Base-by-base conservation (phyloP, 495 filamentous ascomycete species). In the Podospora didyma region DNA sequence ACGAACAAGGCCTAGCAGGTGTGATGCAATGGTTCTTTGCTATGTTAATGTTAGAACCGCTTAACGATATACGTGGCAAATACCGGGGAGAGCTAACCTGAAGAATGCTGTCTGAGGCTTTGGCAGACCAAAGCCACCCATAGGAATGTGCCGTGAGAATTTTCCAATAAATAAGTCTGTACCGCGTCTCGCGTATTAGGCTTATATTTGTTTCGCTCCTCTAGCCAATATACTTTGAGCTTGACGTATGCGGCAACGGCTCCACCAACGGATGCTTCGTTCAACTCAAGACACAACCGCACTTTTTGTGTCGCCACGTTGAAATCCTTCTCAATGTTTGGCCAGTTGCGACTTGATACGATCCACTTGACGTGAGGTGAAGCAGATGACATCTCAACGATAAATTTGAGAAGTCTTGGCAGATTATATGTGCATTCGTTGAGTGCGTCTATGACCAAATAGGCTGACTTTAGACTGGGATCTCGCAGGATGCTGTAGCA, bases 371-470 rank as follows among this genome's bases (percentile, higher is more conserved):
- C 56, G 23, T 31, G 46, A 19, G 56, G 47, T 37, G 51, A 62
- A 42, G 46, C 20, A 20, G 62, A 60, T 44, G 61, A 62, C 17
- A 44, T 60, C 26, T 57, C 34, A n/a, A n/a, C n/a, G n/a, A n/a
- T n/a, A n/a, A n/a, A n/a, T n/a, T n/a, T n/a, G n/a, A n/a, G n/a
- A n/a, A 78, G 66, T 19, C 58, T 28, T 1, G n/a, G 5, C 46
- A 65, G 44, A 26, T 62, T 69, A 7, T 20, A 46, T 1, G 42
- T 54, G 48, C 75, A 82, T 59, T 82, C 78, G 58, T 82, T 76
- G 3, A 83, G 72, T 16, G 76, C 77, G 58, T 83, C 78, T 45
- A 82, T 66, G 1, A 81, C 54, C 10, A 79, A 26, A 59, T 62
- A 70, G 1, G 66, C 60, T 0, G 1, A 39, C 0, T 56, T 16